Conservation (phyloP, 2,329 filamentous ascomycete genomes). For the Fusarium pseudonygamai region DNA sequence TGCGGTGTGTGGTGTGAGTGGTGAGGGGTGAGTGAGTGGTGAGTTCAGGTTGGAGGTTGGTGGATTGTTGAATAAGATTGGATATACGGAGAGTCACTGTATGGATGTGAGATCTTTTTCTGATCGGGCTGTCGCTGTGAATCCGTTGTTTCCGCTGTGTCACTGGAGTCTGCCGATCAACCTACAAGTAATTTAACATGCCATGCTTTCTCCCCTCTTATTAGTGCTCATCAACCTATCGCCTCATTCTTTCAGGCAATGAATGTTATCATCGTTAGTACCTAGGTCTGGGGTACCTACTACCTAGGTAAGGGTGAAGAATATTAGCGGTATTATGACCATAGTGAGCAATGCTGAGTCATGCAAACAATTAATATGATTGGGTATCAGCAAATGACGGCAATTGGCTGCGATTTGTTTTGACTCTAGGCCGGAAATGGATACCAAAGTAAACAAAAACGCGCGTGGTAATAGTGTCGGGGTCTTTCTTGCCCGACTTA, state of each 20-base stretch:
- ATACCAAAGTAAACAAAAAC: slow-evolving; percentile 56
- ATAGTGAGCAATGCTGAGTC: slow-evolving; percentile 17
- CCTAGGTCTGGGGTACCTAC: slow-evolving; percentile 16
- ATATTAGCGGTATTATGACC: slow-evolving; percentile 32
- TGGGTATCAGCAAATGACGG: not conserved
- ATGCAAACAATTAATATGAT: not conserved
- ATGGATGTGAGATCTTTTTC: not conserved
- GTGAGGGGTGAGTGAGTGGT: not conserved
- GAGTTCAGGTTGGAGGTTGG: slow-evolving; percentile 9
- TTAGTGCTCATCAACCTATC: slow-evolving; percentile 18
- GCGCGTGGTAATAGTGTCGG: slow-evolving; percentile 39
- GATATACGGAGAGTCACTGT: not conserved
- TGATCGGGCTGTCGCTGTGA: slow-evolving; percentile 10
- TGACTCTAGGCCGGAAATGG: slow-evolving; percentile 48
- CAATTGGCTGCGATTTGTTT: slow-evolving; percentile 36
- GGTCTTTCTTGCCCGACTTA: slow-evolving; percentile 28
- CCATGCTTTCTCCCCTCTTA: slow-evolving; percentile 34
- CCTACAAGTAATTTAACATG: slow-evolving; percentile 20
- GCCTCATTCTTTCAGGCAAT: slow-evolving; percentile 28
- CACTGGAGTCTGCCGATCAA: slow-evolving; percentile 31
- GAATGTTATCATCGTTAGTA: slow-evolving; percentile 37
- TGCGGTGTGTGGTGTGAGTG: slow-evolving; percentile 3
- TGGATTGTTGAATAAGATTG: not conserved
- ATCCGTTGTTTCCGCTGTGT: not conserved
- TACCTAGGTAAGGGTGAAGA: not conserved